Evolutionary conservation across 169 alveolate species (phyloP).

Genomic region (Eimeria praecox): DNA sequence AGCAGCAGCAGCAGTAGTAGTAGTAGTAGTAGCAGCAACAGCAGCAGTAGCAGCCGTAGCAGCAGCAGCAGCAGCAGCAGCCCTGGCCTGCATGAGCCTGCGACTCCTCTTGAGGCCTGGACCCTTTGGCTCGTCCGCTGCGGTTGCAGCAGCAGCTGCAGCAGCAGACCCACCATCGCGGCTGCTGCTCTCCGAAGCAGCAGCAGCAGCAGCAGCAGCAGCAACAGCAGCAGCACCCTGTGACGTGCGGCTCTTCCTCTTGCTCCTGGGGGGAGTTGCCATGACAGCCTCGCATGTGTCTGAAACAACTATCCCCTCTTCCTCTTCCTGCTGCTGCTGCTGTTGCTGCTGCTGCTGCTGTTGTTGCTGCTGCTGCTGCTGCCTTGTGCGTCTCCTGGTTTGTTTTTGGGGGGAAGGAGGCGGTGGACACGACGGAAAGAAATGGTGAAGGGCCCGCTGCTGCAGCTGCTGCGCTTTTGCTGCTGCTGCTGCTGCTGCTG

Average conservation of each 20-base stretch:
- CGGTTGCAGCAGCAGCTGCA: neutral
- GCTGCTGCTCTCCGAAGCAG: conserved; percentile 46
- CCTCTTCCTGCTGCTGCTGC: conserved; percentile 14
- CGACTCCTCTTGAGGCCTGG: conserved; percentile 40
- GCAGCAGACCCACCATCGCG: neutral
- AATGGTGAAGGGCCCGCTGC: conserved; percentile 64
- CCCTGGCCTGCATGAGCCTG: conserved; percentile 28
- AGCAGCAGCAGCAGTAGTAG: neutral
- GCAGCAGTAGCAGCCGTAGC: conserved; percentile 48
- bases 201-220: conserved; percentile 41
- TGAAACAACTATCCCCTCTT: neutral
- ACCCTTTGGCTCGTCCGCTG: neutral
- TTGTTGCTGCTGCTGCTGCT: conserved; percentile 46
- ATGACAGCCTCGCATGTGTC: neutral
- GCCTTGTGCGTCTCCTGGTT: conserved; percentile 5
- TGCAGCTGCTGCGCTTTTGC: conserved; percentile 38
- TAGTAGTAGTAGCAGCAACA: neutral
- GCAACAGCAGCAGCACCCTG: conserved; percentile 5
- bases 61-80: neutral
- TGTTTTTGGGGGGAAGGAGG: conserved; percentile 27
- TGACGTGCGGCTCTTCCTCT: conserved; percentile 3
- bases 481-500: conserved; percentile 52
- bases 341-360: conserved; percentile 43
- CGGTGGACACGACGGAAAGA: conserved; percentile 45
- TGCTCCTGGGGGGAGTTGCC: conserved; percentile 21